Evolutionary conservation across 2,329 filamentous ascomycete species (phyloP), one percentile per base, ranked within the genome.

Genomic region (Sarocladium kiliense): DNA sequence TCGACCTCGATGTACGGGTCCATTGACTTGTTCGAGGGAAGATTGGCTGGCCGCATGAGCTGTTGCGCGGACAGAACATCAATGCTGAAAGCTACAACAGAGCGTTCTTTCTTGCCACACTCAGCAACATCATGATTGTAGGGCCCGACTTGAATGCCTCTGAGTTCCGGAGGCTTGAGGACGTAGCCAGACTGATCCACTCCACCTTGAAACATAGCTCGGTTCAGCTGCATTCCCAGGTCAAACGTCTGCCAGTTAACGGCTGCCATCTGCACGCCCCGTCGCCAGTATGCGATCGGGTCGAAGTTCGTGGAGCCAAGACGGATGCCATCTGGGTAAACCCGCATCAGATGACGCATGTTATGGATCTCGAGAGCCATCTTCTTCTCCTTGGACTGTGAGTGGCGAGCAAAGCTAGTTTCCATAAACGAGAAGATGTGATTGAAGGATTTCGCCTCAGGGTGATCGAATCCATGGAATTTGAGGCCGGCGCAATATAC

Each of bases 231-330:
- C 82, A 97, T 94, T 45, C 92, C 91, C 18, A 95, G 79, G 66
- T 97, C 94, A 65, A 95, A 97, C 0, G 92, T 97, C 72, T 99
- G 94, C 93, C 94, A 97, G 72, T 99, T 99, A 59, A 97, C 78
- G 0, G 94, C 94, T 14, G 89, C 91, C 93, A 99, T 97, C 72
- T 99, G 94, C 18, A 97, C 94, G 30, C 94, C 94, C 42, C 91
- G 86, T 53, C 93, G 86, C 94, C 94, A 99, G 68, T 94, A 96
- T 59, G 87, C 86, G 60, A 96, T 81, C 1, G 94, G 94, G 64
- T 97, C 91, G 65, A 97, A 97, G 72, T 99, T 99, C 63, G 88
- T 90, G 1, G 94, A 97, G 32, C 84, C 85, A 56, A 97, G 78
- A 26, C 94, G 87, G 62, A 84, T 86, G 36, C 84, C 86, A 55